These are phyloP conservation scores for Xylariaceae sp. DNA, from an alignment of 2,329 filamentous ascomycete species.

Conservation along the genomic window DNA sequence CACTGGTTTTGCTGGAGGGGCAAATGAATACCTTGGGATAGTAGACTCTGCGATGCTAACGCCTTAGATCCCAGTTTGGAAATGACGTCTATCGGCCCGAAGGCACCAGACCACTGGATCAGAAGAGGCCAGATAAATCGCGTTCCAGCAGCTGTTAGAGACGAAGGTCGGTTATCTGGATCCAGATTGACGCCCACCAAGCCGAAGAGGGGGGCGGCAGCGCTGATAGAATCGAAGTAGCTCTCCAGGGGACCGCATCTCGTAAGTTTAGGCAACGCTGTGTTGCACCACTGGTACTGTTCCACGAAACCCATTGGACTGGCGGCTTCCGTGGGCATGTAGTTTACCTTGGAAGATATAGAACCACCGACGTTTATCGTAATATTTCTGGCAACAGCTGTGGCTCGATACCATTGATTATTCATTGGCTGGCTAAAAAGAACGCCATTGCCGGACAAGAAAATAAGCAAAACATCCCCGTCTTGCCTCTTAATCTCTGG, in stretches of 20 bases:
- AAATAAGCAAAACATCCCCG: not conserved
- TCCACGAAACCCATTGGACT: constrained; percentile 6
- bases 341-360: not conserved
- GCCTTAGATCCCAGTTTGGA: not conserved
- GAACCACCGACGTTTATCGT: not conserved
- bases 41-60: not conserved
- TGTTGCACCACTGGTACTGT: constrained; percentile 6
- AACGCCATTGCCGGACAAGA: constrained; percentile 2
- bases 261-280: not conserved
- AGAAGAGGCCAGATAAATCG: not conserved
- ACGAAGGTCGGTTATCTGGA: not conserved
- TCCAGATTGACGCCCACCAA: not conserved
- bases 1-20: constrained; percentile 5
- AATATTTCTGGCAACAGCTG: not conserved
- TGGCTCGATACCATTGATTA: constrained; percentile 2
- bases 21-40: not conserved
- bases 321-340: not conserved
- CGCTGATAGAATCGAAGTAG: not conserved
- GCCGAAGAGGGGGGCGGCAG: not conserved
- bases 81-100: not conserved
- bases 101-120: too few relatives aligned
- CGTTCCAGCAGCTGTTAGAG: not conserved
- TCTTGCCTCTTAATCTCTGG: not conserved
- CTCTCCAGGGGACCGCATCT: not conserved
- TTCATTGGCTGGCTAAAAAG: not conserved